phyloP scores from a whole-genome alignment of 2,329 filamentous ascomycete genomes.

The Parascedosporium putredinis region DNA sequence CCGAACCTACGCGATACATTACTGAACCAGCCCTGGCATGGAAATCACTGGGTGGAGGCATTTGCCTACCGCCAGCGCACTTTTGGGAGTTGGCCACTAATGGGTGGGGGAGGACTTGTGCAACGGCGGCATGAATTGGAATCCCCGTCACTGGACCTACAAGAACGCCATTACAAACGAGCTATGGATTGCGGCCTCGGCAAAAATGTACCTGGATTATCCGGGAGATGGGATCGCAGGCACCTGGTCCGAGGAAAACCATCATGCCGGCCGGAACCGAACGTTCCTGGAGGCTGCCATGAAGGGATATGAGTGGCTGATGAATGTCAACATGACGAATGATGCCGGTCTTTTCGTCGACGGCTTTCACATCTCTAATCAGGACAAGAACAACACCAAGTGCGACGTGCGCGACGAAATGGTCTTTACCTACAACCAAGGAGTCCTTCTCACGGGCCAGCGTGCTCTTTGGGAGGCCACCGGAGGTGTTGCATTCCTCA shows the following conservation, averaged over 20 bases:
- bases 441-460: conserved; percentile 73
- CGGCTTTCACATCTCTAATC: conserved; percentile 64
- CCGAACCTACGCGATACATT: conserved; percentile 21
- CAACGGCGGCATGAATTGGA: conserved; percentile 86
- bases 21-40: conserved; percentile 55
- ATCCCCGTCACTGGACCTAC: conserved; percentile 67
- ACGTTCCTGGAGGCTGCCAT: conserved; percentile 63
- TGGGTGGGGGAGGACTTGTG: conserved; percentile 80
- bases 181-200: conserved; percentile 73
- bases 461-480: conserved; percentile 73
- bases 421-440: conserved; percentile 95
- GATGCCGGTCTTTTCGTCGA: conserved; percentile 66
- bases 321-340: conserved; percentile 71
- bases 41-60: conserved; percentile 59
- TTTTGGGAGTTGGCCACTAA: conserved; percentile 74
- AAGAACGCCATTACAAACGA: conserved; percentile 97
- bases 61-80: conserved; percentile 76
- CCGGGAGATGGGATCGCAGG: conserved; percentile 67
- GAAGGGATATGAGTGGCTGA: conserved; percentile 73
- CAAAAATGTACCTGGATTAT: conserved; percentile 83
- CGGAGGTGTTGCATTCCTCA: conserved; percentile 57
- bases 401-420: conserved; percentile 79
- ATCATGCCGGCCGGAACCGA: conserved; percentile 35
- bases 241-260: conserved; percentile 39
- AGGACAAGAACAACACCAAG: conserved; percentile 32